These are phyloP conservation scores for Cercospora sojina DNA, from an alignment of 2,329 filamentous ascomycete species.

Conservation along the genomic window DNA sequence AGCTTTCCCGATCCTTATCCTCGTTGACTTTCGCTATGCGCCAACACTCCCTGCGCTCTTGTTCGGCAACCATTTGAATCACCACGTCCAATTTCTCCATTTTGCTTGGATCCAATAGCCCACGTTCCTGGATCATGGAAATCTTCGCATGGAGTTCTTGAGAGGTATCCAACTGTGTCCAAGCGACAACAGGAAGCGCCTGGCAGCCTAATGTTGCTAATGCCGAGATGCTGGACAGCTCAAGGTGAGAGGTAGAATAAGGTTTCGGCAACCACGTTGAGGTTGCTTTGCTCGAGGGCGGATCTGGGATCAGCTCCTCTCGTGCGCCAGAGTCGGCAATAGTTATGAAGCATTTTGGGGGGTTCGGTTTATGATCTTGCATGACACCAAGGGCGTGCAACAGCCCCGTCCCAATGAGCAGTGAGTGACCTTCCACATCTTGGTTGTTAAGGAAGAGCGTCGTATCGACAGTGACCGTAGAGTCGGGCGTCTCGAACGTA, in stretches of 20 bases:
- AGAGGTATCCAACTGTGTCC: neutral
- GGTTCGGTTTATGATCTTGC: neutral
- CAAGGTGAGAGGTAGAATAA: too few species aligned
- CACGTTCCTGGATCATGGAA: too few species aligned
- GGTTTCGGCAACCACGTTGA: too few species aligned
- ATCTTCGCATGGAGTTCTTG: neutral
- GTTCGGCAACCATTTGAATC: too few species aligned
- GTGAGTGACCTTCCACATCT: neutral
- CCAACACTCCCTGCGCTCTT: too few species aligned
- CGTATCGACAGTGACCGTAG: neutral
- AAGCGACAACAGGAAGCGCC: neutral
- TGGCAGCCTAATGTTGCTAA: neutral
- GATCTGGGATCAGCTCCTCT: neutral
- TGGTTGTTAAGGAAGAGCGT: neutral
- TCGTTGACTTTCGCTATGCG: too few species aligned
- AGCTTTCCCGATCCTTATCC: too few species aligned
- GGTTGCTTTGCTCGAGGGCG: neutral
- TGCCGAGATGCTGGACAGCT: neutral
- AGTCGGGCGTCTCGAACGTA: neutral
- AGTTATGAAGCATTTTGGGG: neutral
- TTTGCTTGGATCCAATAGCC: too few species aligned
- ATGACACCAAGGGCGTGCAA: neutral
- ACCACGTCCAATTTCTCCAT: too few species aligned
- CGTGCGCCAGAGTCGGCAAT: neutral
- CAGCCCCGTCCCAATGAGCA: conserved; percentile 13